Evolutionary conservation across 2,329 filamentous ascomycete genomes (phyloP), one percentile per base, ranked within the genome.

Genomic region (Pseudogymnoascus sp.): DNA sequence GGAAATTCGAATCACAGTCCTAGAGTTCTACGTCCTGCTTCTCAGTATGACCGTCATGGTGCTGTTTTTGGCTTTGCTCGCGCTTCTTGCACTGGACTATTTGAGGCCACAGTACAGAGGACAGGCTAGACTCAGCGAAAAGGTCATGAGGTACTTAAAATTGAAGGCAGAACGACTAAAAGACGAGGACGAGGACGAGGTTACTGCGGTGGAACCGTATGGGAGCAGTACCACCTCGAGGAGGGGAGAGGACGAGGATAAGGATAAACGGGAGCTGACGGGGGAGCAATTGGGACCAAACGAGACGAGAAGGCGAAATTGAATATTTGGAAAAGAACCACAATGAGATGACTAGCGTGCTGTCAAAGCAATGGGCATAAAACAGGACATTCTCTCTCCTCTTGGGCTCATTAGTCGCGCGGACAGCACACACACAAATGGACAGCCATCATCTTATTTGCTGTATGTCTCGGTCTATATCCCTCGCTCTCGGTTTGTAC

Each of bases 51-150:
- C 22, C 38, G 32, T 39, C 7, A 37, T n/a, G 30, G 7, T 38
- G 12, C 32, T 58, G 20, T 25, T 58, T 38, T 28, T 58, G 32
- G 34, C 57, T 14, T 58, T 32, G 57, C 57, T 58, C 25, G 57
- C 57, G 32, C 18, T 58, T 22, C 16, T 58, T 12, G 20, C 12
- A 32, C 22, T 58, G 32, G 57, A 38, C 6, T 37, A 39, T 37
- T 25, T 58, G n/a, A 16, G 32, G 6, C 57, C 57, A 32, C 47
- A 32, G 16, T 20, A 32, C 47, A 11, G 47, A 32, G 25, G 47
- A 38, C 57, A 39, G 32, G 32, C 32, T 6, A 39, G 32, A 5
- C 32, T 37, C 18, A 58, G 35, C 18, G 18, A 39, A 16, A 58
- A 25, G 5, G 57, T 38, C 16, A 2, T 58, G 57, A 38, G 22